phyloP scores from a whole-genome alignment of 2,329 filamentous ascomycete species.

The Pestalotiopsis sp. region DNA sequence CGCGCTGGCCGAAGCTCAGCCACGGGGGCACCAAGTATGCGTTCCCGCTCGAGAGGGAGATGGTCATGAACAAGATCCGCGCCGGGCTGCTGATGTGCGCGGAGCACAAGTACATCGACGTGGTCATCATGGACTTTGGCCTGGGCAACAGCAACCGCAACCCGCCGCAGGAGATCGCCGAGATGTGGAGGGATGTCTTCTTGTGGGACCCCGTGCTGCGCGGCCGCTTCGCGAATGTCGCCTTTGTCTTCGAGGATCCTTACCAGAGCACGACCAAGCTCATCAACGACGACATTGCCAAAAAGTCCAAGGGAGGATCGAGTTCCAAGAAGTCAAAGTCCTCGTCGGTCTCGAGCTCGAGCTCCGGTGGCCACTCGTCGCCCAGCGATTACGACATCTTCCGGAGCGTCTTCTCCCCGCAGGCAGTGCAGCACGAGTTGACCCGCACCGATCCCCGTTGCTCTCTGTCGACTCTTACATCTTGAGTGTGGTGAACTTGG shows the following conservation, averaged over 20 bases:
- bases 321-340: conserved; percentile 33
- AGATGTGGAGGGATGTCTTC: conserved; percentile 67
- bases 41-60: conserved; percentile 70
- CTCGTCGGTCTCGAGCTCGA: conserved; percentile 31
- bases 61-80: conserved; percentile 74
- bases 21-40: conserved; percentile 69
- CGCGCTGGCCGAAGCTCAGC: conserved; percentile 73
- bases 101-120: conserved; percentile 56
- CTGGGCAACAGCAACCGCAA: conserved; percentile 66
- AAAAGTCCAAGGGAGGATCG: conserved; percentile 44
- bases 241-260: conserved; percentile 66
- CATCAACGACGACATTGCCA: conserved; percentile 58
- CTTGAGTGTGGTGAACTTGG: conserved; percentile 14
- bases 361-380: conserved; percentile 35
- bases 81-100: conserved; percentile 71
- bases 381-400: conserved; percentile 36
- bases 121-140: conserved; percentile 68
- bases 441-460: conserved; percentile 57
- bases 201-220: conserved; percentile 64
- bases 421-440: conserved; percentile 52
- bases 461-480: conserved; percentile 54
- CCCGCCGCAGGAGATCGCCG: conserved; percentile 65
- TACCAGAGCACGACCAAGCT: conserved; percentile 54
- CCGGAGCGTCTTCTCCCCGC: conserved; percentile 50
- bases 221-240: conserved; percentile 62